Conservation (phyloP, 345 rosid species). For the Microcos paniculata region DNA sequence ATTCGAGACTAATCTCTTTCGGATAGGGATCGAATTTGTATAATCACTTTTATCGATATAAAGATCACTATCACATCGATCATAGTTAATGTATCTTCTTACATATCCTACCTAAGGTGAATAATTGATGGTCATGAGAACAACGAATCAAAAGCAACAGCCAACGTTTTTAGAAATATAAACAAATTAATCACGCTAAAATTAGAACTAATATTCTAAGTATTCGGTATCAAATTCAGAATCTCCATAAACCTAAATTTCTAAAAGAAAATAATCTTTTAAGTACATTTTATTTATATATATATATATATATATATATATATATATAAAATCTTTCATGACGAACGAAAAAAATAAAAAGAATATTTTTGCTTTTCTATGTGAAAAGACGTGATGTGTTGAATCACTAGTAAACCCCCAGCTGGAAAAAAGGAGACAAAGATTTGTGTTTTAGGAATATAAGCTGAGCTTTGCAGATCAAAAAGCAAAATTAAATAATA, state of each 20-base stretch:
- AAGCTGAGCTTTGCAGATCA: constrained; percentile 22
- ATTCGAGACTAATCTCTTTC: no score
- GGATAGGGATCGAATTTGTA: no score
- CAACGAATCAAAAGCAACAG: not conserved
- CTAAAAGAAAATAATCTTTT: constrained; percentile 5
- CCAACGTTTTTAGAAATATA: not conserved
- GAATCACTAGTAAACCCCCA: constrained; percentile 9
- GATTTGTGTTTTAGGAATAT: constrained; percentile 4
- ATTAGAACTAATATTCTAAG: constrained; percentile 12
- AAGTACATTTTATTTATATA: not conserved
- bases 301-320: no score
- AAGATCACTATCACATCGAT: no score
- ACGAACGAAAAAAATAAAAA: no score
- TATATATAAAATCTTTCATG: no score
- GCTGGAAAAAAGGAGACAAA: constrained; percentile 17
- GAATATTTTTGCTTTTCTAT: not conserved
- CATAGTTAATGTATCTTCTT: no score
- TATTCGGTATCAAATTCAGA: not conserved
- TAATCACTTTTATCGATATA: no score
- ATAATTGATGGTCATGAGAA: not conserved
- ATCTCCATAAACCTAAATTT: not conserved
- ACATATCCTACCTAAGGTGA: no score
- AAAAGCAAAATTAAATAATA: no score
- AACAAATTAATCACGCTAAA: not conserved
- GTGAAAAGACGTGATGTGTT: constrained; percentile 33